Evolutionary conservation across 1,284 basidiomycete species (phyloP), one percentile per base, ranked within the genome.

Genomic region (Mycena sp.): DNA sequence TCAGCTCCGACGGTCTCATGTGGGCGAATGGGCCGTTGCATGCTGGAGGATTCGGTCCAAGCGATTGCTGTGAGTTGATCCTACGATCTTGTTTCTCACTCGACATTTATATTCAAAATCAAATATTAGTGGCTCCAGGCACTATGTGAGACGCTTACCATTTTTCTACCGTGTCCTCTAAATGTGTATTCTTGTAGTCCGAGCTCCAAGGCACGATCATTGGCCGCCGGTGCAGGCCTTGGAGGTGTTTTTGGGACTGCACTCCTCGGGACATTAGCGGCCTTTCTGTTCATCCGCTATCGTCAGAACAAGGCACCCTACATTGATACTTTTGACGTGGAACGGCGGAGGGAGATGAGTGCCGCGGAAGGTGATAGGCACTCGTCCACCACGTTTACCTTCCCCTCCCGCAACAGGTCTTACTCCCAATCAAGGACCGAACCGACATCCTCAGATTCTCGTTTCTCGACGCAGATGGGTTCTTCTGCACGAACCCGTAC

Each of bases 11-110:
- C 35, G 83, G 83, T 5, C 68, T 76, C 30, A 67, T 71, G 28
- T 86, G 84, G 84, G 71, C 80, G 1, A 79, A 80, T 61, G 84
- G 85, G 0, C 85, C 85, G 0, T 61, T 85, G 30, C 83, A 83
- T 63, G 77, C 78, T 17, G 81, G 80, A 19, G 77, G 76, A 10
- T 74, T 72, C 35, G 75, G 76, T 14, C 67, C 77, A 1, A 78
- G 76, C 14, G 72, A 72, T 21, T 85, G 84, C 67, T 73, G 61
- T 63, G 40, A 50, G 65, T 52, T 12, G 2, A 12, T 6, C 9
- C 19, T n/a, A n/a, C n/a, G n/a, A n/a, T n/a, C n/a, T n/a, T n/a
- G n/a, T 23, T 2, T n/a, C 0, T 16, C 19, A 9, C 21, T 4
- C 19, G 7, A 6, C 43, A 1, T 26, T 30, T 29, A 2, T 17